Evolutionary conservation across 2,329 filamentous ascomycete genomes (phyloP).

Genomic region (Penicillium sp.): DNA sequence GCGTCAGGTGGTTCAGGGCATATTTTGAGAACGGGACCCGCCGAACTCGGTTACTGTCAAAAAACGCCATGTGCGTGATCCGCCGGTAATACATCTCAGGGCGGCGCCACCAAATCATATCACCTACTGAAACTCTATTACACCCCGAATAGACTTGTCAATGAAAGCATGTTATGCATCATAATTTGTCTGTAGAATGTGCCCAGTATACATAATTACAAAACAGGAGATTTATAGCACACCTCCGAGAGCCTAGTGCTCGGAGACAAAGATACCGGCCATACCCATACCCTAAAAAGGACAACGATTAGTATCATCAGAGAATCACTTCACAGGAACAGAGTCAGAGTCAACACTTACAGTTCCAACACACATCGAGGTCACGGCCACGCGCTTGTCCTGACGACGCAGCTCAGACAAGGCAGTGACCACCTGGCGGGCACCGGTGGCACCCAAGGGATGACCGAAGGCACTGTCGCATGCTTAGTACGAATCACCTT

Average conservation of each 20-base stretch:
- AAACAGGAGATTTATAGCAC: not conserved
- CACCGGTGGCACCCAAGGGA: conserved; percentile 86
- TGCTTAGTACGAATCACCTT: not conserved
- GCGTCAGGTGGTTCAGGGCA: not conserved
- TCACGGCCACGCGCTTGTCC: conserved; percentile 79
- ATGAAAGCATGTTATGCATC: not conserved
- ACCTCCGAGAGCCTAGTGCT: conserved; percentile 56
- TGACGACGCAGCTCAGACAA: conserved; percentile 82
- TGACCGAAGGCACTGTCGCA: conserved; percentile 73
- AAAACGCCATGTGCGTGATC: too few relatives aligned
- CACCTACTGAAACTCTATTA: not conserved
- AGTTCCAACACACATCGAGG: conserved; percentile 92
- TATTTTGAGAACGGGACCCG: not conserved
- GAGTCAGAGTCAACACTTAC: conserved; percentile 54
- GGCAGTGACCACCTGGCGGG: conserved; percentile 84
- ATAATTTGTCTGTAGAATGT: conserved; percentile 3
- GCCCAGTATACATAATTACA: conserved; percentile 1
- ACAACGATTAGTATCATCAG: conserved; percentile 10
- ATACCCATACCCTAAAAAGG: conserved; percentile 63
- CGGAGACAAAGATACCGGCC: conserved; percentile 90
- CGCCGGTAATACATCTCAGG: not conserved
- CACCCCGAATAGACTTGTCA: not conserved
- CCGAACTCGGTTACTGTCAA: not conserved
- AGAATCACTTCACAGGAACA: not conserved
- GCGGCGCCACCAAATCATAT: not conserved